A percentile compares a stretch with the other conserved stretches of the same genome.
Conservation (phyloP, 495 filamentous ascomycete species). For the Saxophila tyrrhenica region DNA sequence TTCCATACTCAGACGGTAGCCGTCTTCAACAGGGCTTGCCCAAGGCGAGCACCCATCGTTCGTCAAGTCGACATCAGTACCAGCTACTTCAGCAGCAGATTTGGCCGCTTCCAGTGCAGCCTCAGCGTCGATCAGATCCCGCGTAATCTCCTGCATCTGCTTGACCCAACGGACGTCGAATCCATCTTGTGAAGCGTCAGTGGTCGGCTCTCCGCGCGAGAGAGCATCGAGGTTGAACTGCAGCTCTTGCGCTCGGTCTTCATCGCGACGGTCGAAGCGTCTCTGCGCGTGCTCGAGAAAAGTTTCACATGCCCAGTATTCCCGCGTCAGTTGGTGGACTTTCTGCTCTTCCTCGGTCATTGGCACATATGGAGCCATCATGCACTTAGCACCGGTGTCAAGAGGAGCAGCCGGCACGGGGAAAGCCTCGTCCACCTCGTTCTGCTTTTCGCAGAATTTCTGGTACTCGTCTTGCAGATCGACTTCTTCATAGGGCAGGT, state of each 20-base stretch:
- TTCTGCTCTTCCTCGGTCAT: neutral
- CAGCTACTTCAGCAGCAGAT: neutral
- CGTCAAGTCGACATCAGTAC: neutral
- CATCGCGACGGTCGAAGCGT: neutral
- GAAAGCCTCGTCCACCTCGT: neutral
- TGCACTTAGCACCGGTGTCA: neutral
- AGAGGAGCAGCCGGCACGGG: neutral
- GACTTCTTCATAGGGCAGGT: neutral
- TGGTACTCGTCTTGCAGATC: neutral
- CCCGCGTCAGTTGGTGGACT: neutral
- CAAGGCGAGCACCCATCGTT: neutral
- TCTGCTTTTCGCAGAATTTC: neutral
- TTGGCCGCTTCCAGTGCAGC: neutral
- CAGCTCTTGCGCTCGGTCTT: neutral
- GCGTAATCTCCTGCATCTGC: neutral
- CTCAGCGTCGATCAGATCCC: neutral
- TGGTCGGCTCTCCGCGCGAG: neutral
- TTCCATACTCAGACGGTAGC: neutral
- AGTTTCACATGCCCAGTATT: neutral
- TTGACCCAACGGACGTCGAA: constrained; percentile 7
- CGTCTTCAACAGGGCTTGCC: neutral
- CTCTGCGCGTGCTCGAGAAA: neutral
- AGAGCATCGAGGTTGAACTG: neutral
- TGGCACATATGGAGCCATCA: neutral
- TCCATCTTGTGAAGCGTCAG: constrained; percentile 1